phyloP scores from a whole-genome alignment of 2,329 filamentous ascomycete species.

The Helicocarpus griseus region DNA sequence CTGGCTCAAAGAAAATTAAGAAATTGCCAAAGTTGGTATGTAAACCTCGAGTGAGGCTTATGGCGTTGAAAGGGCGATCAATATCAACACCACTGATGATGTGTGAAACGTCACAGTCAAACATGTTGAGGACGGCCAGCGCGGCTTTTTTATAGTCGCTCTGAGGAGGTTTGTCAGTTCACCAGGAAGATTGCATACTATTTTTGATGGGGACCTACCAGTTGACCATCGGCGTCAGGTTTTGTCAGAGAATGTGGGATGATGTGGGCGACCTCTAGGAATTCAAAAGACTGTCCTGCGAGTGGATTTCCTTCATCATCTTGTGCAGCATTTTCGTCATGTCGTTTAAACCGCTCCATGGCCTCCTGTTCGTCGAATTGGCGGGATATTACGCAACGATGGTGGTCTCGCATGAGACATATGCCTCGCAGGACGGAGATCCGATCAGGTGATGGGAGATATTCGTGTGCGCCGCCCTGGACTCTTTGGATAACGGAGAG shows the following conservation, averaged over 20 bases:
- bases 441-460: constrained; percentile 7
- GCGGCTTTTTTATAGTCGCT: constrained; percentile 22
- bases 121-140: constrained; percentile 34
- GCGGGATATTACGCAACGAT: constrained; percentile 12
- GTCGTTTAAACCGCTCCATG: constrained; percentile 2
- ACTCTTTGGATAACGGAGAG: constrained; percentile 7
- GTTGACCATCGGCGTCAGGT: constrained; percentile 1
- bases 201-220: constrained; percentile 6
- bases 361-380: constrained; percentile 11
- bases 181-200: background rate
- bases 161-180: constrained; percentile 3
- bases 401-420: constrained; percentile 12
- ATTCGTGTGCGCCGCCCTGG: constrained; percentile 2
- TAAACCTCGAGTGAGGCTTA: constrained; percentile 21
- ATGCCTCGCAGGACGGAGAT: constrained; percentile 8
- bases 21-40: constrained; percentile 23
- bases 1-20: constrained; percentile 5
- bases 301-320: constrained; percentile 11
- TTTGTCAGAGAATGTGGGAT: constrained; percentile 13
- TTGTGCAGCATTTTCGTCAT: constrained; percentile 8
- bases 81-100: constrained; percentile 32
- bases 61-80: constrained; percentile 32
- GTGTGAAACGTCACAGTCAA: constrained; percentile 26
- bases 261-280: constrained; percentile 13
- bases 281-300: constrained; percentile 2